Percentiles rank a stretch among this genome's conserved stretches.
Conservation (phyloP, 192 early-diverging fungal genomes). For the Allomyces macrogynus region DNA sequence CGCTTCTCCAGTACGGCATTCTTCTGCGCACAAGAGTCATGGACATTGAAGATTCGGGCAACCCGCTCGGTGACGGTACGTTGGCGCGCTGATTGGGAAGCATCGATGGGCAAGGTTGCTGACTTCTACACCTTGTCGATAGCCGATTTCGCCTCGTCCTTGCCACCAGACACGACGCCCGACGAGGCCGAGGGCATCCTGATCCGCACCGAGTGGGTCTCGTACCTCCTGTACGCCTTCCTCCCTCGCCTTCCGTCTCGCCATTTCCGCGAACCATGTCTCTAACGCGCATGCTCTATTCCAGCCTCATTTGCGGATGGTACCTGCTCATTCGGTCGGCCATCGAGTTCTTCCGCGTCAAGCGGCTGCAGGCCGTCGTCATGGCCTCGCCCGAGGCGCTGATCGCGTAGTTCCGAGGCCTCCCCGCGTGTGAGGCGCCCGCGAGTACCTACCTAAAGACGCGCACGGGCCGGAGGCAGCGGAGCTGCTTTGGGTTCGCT, state of each 20-base stretch:
- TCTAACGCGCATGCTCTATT: not conserved
- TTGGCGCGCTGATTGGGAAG: conserved; percentile 12
- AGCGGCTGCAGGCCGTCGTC: conserved; percentile 49
- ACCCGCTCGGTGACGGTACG: conserved; percentile 14
- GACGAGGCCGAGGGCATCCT: conserved; percentile 8
- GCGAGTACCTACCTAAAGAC: too few relatives aligned
- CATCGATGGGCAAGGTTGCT: too few relatives aligned
- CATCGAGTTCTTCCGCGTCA: conserved; percentile 49
- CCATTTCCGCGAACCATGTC: conserved; percentile 32
- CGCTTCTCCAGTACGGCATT: conserved; percentile 56
- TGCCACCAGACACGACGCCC: conserved; percentile 1
- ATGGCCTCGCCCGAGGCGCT: conserved; percentile 23
- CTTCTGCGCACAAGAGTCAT: conserved; percentile 37
- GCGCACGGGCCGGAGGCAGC: too few relatives aligned
- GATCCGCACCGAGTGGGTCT: conserved; percentile 37
- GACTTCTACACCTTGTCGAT: too few relatives aligned
- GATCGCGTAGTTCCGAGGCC: not conserved
- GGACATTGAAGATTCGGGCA: conserved; percentile 4
- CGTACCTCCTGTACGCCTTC: too few relatives aligned
- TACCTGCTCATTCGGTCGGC: conserved; percentile 50
- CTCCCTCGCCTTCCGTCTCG: conserved; percentile 36
- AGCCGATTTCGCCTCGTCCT: conserved; percentile 10
- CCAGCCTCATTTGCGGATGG: conserved; percentile 5
- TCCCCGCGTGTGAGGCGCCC: too few relatives aligned
- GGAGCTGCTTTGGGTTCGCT: too few relatives aligned